These are phyloP conservation scores for Lineolata rhizophorae DNA, from an alignment of 495 filamentous ascomycete species.

Conservation along the genomic window DNA sequence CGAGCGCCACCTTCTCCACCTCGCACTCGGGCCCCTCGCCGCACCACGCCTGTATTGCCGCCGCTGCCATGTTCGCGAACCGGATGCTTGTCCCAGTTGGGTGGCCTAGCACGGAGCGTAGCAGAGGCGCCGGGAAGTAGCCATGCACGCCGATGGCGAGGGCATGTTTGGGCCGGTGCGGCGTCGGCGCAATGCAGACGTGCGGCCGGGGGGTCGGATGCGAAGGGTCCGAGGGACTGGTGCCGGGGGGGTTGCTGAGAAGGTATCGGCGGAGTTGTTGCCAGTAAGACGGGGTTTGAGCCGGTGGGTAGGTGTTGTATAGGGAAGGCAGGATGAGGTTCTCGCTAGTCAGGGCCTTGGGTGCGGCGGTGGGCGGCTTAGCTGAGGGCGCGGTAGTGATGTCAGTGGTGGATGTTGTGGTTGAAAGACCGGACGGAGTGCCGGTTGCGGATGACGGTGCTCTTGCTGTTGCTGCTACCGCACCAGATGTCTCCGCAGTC, in stretches of 20 bases:
- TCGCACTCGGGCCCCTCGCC: constrained; percentile 27
- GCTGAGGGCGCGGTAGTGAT: too few species aligned
- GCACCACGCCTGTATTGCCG: constrained; percentile 63
- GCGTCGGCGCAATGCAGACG: constrained; percentile 45
- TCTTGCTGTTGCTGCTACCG: too few species aligned
- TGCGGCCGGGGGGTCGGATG: constrained; percentile 46
- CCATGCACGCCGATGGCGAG: constrained; percentile 90
- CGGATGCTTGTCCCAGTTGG: constrained; percentile 87
- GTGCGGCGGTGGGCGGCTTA: constrained; percentile 2
- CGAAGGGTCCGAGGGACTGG: constrained; percentile 7
- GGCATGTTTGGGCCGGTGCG: constrained; percentile 54
- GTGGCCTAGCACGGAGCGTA: constrained; percentile 75
- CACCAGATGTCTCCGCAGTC: constrained; percentile 1
- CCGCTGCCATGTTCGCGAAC: constrained; percentile 74
- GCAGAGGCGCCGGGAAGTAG: constrained; percentile 66
- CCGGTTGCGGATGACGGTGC: too few species aligned
- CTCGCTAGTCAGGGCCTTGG: constrained; percentile 1
- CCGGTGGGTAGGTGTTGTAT: constrained; percentile 11
- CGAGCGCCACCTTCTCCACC: constrained; percentile 80
- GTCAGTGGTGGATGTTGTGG: too few species aligned
- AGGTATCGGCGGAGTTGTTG: constrained; percentile 13
- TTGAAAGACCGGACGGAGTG: too few species aligned
- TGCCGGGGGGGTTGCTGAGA: constrained; percentile 7
- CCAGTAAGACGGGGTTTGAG: constrained; percentile 13
- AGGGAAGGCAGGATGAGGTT: constrained; percentile 19